Evolutionary conservation across 2,329 filamentous ascomycete genomes (phyloP).

Genomic region (Xylaria sp.): DNA sequence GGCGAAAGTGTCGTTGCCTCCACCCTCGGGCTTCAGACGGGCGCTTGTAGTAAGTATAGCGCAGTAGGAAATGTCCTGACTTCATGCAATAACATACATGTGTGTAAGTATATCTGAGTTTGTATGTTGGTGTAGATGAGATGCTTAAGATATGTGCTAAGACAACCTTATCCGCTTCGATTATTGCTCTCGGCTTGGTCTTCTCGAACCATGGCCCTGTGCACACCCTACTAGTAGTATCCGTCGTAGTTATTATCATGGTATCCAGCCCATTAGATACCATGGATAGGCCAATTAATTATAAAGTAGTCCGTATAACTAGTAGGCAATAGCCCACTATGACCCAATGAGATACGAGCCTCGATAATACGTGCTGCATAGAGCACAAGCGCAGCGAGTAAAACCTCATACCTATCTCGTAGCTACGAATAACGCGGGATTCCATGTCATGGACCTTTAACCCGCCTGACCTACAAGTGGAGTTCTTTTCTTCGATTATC

Average conservation of each 20-base stretch:
- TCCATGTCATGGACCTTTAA: conserved; percentile 5
- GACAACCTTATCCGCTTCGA: neutral
- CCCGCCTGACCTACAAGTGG: neutral
- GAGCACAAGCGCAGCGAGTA: conserved; percentile 22
- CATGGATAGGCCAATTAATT: conserved; percentile 12
- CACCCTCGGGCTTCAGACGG: conserved; percentile 1
- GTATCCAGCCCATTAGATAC: conserved; percentile 22
- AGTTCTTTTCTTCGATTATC: neutral
- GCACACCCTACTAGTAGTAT: conserved; percentile 25
- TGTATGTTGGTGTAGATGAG: neutral
- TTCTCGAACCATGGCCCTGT: conserved; percentile 27
- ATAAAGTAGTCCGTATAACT: neutral
- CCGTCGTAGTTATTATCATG: neutral
- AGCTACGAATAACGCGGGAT: neutral
- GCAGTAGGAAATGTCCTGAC: neutral
- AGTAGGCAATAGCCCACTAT: conserved; percentile 4
- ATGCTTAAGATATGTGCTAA: conserved; percentile 4
- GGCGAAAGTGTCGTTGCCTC: neutral
- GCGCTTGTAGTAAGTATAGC: conserved; percentile 20
- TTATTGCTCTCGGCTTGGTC: neutral
- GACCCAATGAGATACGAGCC: conserved; percentile 7
- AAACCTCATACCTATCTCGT: conserved; percentile 5
- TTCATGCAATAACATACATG: neutral
- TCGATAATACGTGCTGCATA: conserved; percentile 10
- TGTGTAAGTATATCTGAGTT: neutral